These are phyloP conservation scores for Candida suzukii DNA, from an alignment of 805 yeast genomes.

Conservation along the genomic window DNA sequence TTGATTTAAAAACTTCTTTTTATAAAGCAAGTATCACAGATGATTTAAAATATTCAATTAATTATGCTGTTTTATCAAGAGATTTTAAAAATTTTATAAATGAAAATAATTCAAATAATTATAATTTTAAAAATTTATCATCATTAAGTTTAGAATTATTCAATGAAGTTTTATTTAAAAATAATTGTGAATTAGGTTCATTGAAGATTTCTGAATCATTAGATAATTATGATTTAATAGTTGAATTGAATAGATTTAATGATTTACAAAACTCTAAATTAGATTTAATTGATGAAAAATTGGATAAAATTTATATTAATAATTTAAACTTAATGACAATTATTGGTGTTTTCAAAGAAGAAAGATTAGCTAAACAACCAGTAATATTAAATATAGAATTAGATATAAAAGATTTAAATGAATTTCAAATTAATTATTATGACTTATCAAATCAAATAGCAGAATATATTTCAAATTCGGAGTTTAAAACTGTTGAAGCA, in stretches of 20 bases:
- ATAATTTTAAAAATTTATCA: slow-evolving; percentile 34
- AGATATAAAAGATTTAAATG: slow-evolving; percentile 14
- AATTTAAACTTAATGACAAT: slow-evolving; percentile 59
- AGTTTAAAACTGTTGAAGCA: slow-evolving; percentile 91
- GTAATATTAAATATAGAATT: slow-evolving; percentile 56
- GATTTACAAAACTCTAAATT: background rate
- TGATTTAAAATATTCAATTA: slow-evolving; percentile 74
- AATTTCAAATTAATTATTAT: slow-evolving; percentile 24
- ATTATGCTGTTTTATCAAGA: slow-evolving; percentile 79
- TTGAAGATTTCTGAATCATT: background rate
- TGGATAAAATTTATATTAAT: slow-evolving; percentile 30
- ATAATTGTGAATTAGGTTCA: background rate
- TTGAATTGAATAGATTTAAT: slow-evolving; percentile 4
- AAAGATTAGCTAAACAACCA: slow-evolving; percentile 73
- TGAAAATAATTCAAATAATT: slow-evolving; percentile 19
- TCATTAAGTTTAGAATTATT: slow-evolving; percentile 21
- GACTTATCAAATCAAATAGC: slow-evolving; percentile 41
- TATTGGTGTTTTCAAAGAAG: slow-evolving; percentile 93
- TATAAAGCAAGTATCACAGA: slow-evolving; percentile 71
- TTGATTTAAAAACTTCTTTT: slow-evolving; percentile 60
- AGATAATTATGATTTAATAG: slow-evolving; percentile 4
- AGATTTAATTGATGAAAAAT: background rate
- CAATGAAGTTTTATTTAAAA: slow-evolving; percentile 11
- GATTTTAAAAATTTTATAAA: slow-evolving; percentile 39
- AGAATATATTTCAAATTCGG: slow-evolving; percentile 63